Percentiles rank a stretch among this genome's conserved stretches.
These are phyloP conservation scores for Solanum lycopersicoides DNA, from an alignment of 257 asterid genomes.

Conservation along the genomic window DNA sequence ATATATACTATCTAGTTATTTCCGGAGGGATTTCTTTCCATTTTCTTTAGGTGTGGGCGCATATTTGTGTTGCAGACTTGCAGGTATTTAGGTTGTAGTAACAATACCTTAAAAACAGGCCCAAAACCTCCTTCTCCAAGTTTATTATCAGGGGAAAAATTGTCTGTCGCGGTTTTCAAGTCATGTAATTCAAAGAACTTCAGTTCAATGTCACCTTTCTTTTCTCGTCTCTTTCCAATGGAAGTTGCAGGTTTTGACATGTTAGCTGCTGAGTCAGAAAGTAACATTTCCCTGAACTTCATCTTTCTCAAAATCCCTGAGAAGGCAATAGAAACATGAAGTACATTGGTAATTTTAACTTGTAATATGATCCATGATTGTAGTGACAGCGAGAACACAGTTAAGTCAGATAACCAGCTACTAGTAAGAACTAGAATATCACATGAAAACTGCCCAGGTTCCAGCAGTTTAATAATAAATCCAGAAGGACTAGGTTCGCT, in stretches of 20 bases:
- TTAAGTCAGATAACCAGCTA: background rate
- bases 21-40: background rate
- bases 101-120: constrained; percentile 20
- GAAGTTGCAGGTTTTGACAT: background rate
- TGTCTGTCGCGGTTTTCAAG: constrained; percentile 3
- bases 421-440: background rate
- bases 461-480: background rate
- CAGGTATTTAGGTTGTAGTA: background rate
- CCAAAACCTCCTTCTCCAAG: constrained; percentile 37
- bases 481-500: background rate
- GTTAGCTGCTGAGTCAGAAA: background rate
- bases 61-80: background rate
- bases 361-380: background rate
- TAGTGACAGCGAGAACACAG: background rate
- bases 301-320: background rate
- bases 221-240: background rate
- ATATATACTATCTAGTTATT: background rate
- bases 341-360: constrained; percentile 1
- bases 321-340: background rate
- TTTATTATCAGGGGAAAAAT: constrained; percentile 9
- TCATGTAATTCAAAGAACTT: background rate
- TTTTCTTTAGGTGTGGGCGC: background rate
- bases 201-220: background rate
- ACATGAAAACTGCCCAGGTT: background rate
- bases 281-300: background rate